A percentile compares a stretch with the other conserved stretches of the same genome.
Evolutionary conservation across 352 stramenopile genomes (phyloP).

Genomic region (Globisporangium alternatum): DNA sequence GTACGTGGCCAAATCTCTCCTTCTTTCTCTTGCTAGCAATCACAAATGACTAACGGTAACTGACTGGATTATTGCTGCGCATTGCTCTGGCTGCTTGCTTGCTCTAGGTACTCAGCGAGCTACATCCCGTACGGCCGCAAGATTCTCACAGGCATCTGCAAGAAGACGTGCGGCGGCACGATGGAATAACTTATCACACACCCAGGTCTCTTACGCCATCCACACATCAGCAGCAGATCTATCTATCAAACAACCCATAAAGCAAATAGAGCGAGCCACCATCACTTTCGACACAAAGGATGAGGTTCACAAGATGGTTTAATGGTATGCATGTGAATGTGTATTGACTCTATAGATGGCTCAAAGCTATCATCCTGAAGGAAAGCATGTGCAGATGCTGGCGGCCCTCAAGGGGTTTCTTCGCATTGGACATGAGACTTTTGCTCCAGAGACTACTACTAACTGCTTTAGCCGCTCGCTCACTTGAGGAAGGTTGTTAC

Average conservation of each 20-base stretch:
- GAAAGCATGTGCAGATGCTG: conserved; percentile 6
- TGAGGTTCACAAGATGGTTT: too few relatives aligned
- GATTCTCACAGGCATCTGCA: conserved; percentile 61
- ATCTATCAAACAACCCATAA: background rate
- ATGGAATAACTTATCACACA: conserved; percentile 18
- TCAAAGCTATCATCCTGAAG: background rate
- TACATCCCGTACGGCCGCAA: conserved; percentile 86
- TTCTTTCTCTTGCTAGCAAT: conserved; percentile 1
- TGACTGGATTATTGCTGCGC: background rate
- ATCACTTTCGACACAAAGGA: too few relatives aligned
- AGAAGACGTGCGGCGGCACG: conserved; percentile 54
- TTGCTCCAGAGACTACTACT: conserved; percentile 4
- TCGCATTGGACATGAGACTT: conserved; percentile 6
- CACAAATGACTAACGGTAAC: too few relatives aligned
- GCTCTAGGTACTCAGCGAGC: conserved; percentile 69
- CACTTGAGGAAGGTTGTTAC: too few relatives aligned
- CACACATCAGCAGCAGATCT: background rate
- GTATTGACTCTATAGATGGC: conserved; percentile 2
- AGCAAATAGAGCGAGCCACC: conserved; percentile 22
- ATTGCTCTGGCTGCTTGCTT: background rate
- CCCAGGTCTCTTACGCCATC: background rate
- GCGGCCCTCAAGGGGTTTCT: background rate
- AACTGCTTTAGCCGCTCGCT: background rate
- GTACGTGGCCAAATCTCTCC: conserved; percentile 20
- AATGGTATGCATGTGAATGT: background rate